Evolutionary conservation across 495 filamentous ascomycete genomes (phyloP).

Genomic region (Neurospora tetraspora): DNA sequence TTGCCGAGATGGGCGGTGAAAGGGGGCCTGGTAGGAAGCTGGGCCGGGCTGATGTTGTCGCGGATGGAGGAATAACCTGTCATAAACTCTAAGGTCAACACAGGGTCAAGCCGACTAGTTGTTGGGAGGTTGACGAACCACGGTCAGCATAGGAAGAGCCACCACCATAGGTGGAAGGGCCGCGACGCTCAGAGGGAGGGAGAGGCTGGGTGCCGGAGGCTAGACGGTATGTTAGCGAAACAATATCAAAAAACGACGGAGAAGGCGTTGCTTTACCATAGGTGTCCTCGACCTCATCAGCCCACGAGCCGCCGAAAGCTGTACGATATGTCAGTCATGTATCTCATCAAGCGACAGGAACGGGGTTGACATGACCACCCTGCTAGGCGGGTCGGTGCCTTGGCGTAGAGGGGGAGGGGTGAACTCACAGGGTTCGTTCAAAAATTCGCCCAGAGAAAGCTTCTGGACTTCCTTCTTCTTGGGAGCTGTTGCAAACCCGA

Average conservation of each 20-base stretch:
- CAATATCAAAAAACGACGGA: conserved; percentile 9
- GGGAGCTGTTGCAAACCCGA: conserved; percentile 51
- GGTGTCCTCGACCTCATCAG: conserved; percentile 92
- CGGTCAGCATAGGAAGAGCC: conserved; percentile 22
- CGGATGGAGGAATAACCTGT: conserved; percentile 54
- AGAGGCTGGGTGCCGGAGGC: conserved; percentile 35
- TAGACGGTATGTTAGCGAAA: background rate
- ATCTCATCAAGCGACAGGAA: background rate
- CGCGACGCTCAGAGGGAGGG: conserved; percentile 31
- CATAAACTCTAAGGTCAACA: background rate
- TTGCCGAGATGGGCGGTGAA: conserved; percentile 96
- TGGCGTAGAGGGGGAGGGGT: conserved; percentile 17
- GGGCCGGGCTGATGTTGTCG: conserved; percentile 56
- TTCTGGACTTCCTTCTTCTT: conserved; percentile 81
- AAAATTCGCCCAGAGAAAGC: conserved; percentile 87
- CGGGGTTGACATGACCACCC: background rate
- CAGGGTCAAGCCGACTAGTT: conserved; percentile 4
- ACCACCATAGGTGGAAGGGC: conserved; percentile 20
- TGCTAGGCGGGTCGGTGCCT: conserved; percentile 5
- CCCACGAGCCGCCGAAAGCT: conserved; percentile 87
- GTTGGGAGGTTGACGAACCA: conserved; percentile 20
- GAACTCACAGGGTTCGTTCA: conserved; percentile 70
- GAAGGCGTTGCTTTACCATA: conserved; percentile 43
- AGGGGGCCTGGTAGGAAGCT: conserved; percentile 80
- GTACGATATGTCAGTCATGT: conserved; percentile 12